Base-by-base conservation (phyloP, 2,329 filamentous ascomycete genomes). In the Aspergillus neoniger region DNA sequence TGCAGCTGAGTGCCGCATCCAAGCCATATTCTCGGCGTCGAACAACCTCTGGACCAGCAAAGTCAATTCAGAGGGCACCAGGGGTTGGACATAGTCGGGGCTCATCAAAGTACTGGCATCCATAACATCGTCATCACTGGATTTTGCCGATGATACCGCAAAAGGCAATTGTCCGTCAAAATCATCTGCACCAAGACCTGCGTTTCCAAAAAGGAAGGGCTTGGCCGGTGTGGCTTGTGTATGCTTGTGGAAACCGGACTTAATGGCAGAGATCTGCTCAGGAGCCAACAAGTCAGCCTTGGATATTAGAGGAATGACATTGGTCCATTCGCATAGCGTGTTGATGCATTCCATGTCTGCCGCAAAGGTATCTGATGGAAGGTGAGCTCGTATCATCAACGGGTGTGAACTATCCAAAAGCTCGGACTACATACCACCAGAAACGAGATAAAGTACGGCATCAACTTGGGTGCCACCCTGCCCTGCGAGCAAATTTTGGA, bases 61-160 rank as follows among this genome's bases (percentile, higher is more conserved):
- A 5, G 76, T 70, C 2, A 98, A 84, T 59, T 98, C 93, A 8
- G 92, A 95, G 0, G 85, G 77, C 3, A 91, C 78, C 4, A 97
- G 81, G 1, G 94, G 94, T 63, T 91, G 89, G 14, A 95, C 81
- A 72, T 97, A 98, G 69, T 95, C 91, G 1, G 93, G 89, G 58
- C 88, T 92, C 94, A 98, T 98, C 17, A 98, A 83, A 0, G 96
- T 81, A 69, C 92, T 96, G 17, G 93, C 94, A 73, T 98, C 94
- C 88, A 98, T 96, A 47, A 84, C 87, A 41, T 96, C 91, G 62
- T 87, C 80, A 69, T 97, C 92, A 21, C 85, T 85, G 1, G 84
- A 86, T 23, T 85, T 81, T 12, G 85, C 85, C 19, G 90, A 95
- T 1, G 94, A 97, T 19, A 96, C 83, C 0, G 91, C 87, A 71